A percentile compares a stretch with the other conserved stretches of the same genome.
Conservation (phyloP, 148 eudicot genomes). For the Cornus kousa region DNA sequence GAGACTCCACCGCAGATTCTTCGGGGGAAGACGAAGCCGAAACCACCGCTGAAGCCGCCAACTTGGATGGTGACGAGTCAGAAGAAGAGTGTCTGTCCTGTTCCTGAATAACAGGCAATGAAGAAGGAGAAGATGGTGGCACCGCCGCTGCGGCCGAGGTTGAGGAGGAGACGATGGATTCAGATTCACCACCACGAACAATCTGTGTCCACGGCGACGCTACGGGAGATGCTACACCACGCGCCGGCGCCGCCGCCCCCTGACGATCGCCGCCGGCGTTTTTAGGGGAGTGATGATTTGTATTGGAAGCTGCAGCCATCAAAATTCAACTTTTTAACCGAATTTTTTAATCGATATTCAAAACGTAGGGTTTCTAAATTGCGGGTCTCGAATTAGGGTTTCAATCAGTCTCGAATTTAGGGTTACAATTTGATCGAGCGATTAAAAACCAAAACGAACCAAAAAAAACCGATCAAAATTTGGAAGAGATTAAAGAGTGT, state of each 20-base stretch:
- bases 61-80: slow-evolving; percentile 1
- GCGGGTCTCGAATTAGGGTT: slow-evolving; percentile 9
- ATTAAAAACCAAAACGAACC: neutral
- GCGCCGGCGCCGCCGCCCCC: slow-evolving; percentile 3
- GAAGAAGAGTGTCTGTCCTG: slow-evolving; percentile 1
- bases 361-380: neutral
- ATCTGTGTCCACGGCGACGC: slow-evolving; percentile 42
- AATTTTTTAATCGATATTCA: no score
- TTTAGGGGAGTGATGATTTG: slow-evolving; percentile 12
- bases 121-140: slow-evolving; percentile 11
- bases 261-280: slow-evolving; percentile 14
- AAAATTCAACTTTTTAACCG: slow-evolving; percentile 24
- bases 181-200: slow-evolving; percentile 34
- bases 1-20: slow-evolving; percentile 14
- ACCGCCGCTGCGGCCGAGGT: neutral
- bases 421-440: slow-evolving; percentile 6
- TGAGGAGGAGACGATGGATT: slow-evolving; percentile 14
- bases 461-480: slow-evolving; percentile 19
- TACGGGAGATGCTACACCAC: slow-evolving; percentile 10
- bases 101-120: slow-evolving; percentile 5
- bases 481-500: neutral
- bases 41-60: neutral
- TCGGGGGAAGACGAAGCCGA: neutral
- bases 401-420: neutral
- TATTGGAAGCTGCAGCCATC: slow-evolving; percentile 35